phyloP scores from a whole-genome alignment of 495 filamentous ascomycete species.

The Hypomontagnella monticulosa region DNA sequence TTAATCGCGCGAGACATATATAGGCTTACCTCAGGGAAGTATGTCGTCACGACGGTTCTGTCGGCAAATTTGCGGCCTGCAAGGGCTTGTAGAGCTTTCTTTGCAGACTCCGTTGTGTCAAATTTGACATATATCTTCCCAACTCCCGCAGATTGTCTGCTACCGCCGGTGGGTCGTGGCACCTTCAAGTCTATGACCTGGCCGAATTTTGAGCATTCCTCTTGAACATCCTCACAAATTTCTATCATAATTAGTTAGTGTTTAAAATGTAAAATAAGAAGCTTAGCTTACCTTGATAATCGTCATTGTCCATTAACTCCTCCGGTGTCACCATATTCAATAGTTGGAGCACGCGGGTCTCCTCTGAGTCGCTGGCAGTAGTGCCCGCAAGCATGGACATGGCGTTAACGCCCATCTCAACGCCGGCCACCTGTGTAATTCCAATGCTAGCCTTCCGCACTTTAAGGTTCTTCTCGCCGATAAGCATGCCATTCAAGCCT shows the following conservation, averaged over 20 bases:
- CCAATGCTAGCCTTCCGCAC: slow-evolving; percentile 91
- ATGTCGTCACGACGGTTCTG: slow-evolving; percentile 94
- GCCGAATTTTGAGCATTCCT: slow-evolving; percentile 93
- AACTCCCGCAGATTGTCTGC: slow-evolving; percentile 83
- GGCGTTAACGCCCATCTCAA: slow-evolving; percentile 96
- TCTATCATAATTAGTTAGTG: slow-evolving; percentile 63
- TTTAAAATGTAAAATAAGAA: neutral
- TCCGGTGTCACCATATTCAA: slow-evolving; percentile 98
- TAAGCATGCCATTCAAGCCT: slow-evolving; percentile 89
- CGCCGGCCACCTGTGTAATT: slow-evolving; percentile 84
- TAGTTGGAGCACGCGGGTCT: slow-evolving; percentile 84
- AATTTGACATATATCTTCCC: slow-evolving; percentile 98
- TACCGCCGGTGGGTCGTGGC: slow-evolving; percentile 83
- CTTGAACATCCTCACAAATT: slow-evolving; percentile 90
- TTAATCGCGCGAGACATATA: neutral
- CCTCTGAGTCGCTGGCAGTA: slow-evolving; percentile 73
- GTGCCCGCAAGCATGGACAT: slow-evolving; percentile 99
- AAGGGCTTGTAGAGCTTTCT: slow-evolving; percentile 82
- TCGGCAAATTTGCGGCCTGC: slow-evolving; percentile 95
- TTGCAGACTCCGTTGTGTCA: slow-evolving; percentile 78
- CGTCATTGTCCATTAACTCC: slow-evolving; percentile 91
- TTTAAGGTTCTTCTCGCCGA: slow-evolving; percentile 86
- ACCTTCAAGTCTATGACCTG: slow-evolving; percentile 86
- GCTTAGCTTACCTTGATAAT: slow-evolving; percentile 80
- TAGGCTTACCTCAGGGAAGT: slow-evolving; percentile 84